Conservation (phyloP, 2,329 filamentous ascomycete species). For the Pestalotiopsis fici region DNA sequence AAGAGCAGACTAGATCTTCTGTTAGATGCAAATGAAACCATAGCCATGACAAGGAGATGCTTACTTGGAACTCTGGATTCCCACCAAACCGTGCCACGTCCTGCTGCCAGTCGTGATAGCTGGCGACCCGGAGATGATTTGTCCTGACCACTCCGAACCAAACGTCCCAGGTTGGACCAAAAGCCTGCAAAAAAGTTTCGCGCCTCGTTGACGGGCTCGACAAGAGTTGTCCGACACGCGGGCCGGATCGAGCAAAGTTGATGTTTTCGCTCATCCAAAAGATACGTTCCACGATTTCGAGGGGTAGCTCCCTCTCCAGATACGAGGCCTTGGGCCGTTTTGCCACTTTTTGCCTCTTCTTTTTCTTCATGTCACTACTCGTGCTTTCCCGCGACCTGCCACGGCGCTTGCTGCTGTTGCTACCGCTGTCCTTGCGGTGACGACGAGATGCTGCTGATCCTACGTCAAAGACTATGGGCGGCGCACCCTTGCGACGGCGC, state of each 20-base stretch:
- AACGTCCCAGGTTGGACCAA: slow-evolving; percentile 40
- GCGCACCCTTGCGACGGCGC: slow-evolving; percentile 26
- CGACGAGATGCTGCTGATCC: too few species aligned
- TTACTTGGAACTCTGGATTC: slow-evolving; percentile 45
- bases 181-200: slow-evolving; percentile 35
- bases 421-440: background rate
- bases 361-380: background rate
- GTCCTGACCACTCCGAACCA: slow-evolving; percentile 31
- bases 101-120: slow-evolving; percentile 31
- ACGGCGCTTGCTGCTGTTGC: background rate
- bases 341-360: slow-evolving; percentile 4
- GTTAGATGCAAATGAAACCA: background rate
- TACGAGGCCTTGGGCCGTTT: slow-evolving; percentile 18
- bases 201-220: slow-evolving; percentile 36
- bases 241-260: slow-evolving; percentile 45
- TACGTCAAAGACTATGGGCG: background rate
- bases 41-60: too few species aligned
- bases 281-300: slow-evolving; percentile 55
- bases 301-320: slow-evolving; percentile 41
- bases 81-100: slow-evolving; percentile 28
- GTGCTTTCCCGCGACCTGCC: too few species aligned
- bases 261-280: slow-evolving; percentile 51
- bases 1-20: slow-evolving; percentile 34
- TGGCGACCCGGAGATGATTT: background rate
- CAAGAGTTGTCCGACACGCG: slow-evolving; percentile 45